phyloP scores from a whole-genome alignment of 352 stramenopile species.

The Elongisporangium prolatum region DNA sequence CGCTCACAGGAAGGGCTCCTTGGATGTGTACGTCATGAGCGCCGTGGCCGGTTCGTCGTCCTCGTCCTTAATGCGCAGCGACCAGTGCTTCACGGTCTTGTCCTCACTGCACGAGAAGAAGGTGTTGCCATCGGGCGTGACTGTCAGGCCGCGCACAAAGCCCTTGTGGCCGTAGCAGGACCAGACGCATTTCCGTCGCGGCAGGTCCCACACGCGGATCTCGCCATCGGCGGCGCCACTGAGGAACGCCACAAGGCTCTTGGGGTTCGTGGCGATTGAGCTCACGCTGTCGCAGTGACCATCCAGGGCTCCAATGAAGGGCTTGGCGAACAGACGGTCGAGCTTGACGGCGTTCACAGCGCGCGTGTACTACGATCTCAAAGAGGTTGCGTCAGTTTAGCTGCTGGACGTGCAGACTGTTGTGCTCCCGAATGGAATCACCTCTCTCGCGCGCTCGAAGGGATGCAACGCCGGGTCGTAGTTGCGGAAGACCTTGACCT shows the following conservation, averaged over 20 bases:
- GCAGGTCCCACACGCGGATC: constrained; percentile 97
- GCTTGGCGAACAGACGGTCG: constrained; percentile 98
- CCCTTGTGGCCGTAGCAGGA: constrained; percentile 90
- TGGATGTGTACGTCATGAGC: constrained; percentile 74
- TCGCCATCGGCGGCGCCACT: constrained; percentile 91
- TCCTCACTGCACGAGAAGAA: constrained; percentile 96
- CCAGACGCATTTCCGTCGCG: constrained; percentile 91
- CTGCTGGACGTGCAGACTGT: background rate
- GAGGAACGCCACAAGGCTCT: constrained; percentile 84
- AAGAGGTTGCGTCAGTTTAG: background rate
- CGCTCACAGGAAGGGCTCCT: constrained; percentile 80
- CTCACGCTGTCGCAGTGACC: constrained; percentile 97
- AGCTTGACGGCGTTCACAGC: constrained; percentile 98
- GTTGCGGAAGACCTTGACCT: constrained; percentile 95
- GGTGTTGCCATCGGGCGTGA: constrained; percentile 64
- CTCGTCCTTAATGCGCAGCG: constrained; percentile 60
- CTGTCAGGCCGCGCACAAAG: constrained; percentile 91
- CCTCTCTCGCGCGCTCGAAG: constrained; percentile 88
- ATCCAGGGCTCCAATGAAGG: constrained; percentile 96
- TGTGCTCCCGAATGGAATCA: constrained; percentile 6
- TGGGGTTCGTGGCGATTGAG: constrained; percentile 88
- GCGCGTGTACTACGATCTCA: constrained; percentile 90
- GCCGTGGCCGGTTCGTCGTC: constrained; percentile 67
- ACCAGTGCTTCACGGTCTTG: constrained; percentile 93
- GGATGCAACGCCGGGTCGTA: constrained; percentile 94